Percentiles rank a stretch among this genome's conserved stretches.
These are phyloP conservation scores for Saccharomyces hybrid DNA, from an alignment of 1,139 yeast species.

Conservation along the genomic window DNA sequence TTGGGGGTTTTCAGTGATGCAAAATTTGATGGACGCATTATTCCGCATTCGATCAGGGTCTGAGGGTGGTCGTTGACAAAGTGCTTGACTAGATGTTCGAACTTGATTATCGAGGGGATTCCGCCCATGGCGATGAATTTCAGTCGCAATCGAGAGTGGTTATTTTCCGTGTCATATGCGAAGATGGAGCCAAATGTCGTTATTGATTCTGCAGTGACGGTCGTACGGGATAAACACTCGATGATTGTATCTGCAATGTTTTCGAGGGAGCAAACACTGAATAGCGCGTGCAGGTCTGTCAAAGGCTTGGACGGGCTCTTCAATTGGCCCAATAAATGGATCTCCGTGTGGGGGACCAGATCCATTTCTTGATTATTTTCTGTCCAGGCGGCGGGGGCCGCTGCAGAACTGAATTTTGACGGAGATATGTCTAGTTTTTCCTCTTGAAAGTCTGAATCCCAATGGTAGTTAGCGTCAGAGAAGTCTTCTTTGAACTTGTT, in stretches of 20 bases:
- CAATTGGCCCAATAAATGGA: slow-evolving; percentile 2
- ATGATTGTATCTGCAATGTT: slow-evolving; percentile 1
- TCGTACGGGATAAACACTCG: not conserved
- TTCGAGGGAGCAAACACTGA: slow-evolving; percentile 3
- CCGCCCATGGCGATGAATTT: slow-evolving; percentile 25
- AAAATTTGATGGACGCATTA: slow-evolving; percentile 15
- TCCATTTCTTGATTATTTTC: not conserved
- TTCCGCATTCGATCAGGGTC: slow-evolving; percentile 23
- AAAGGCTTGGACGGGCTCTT: not conserved
- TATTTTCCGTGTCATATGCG: slow-evolving; percentile 15
- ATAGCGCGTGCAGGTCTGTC: slow-evolving; percentile 2
- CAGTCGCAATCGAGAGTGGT: slow-evolving; percentile 16
- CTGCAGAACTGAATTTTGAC: slow-evolving; percentile 1
- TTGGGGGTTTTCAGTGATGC: slow-evolving; percentile 9
- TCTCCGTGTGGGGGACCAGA: slow-evolving; percentile 6
- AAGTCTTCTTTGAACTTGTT: slow-evolving; percentile 17
- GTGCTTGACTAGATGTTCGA: slow-evolving; percentile 10
- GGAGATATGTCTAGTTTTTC: slow-evolving; percentile 10
- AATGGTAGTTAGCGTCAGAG: slow-evolving; percentile 16
- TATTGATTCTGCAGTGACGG: not conserved
- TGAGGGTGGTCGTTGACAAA: slow-evolving; percentile 12
- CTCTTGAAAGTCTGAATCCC: slow-evolving; percentile 28
- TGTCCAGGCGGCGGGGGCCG: slow-evolving; percentile 1
- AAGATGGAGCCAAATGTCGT: slow-evolving; percentile 4
- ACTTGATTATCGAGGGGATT: slow-evolving; percentile 13